Conservation (phyloP, 73 alveolate species). For the Paramecium biaurelia region DNA sequence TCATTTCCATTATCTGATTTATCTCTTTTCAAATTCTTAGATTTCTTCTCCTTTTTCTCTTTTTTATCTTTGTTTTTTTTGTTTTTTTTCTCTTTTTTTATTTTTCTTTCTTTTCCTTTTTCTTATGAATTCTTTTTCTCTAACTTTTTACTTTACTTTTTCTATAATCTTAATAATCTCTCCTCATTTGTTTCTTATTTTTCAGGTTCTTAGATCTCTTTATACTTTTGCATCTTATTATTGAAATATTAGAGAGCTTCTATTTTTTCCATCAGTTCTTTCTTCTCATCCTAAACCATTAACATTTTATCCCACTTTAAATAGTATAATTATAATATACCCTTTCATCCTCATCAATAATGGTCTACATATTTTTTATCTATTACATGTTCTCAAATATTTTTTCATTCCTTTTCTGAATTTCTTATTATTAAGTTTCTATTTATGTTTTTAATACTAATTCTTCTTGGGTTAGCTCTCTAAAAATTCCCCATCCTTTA, state of each 20-base stretch:
- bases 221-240: not conserved
- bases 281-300: slow-evolving; percentile 77
- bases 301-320: slow-evolving; percentile 87
- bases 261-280: slow-evolving; percentile 68
- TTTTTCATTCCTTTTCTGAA: slow-evolving; percentile 62
- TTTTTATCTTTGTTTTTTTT: not conserved
- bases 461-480: slow-evolving; percentile 85
- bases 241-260: not conserved
- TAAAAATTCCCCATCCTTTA: slow-evolving; percentile 98
- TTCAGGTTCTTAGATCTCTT: not conserved
- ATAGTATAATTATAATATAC: not conserved
- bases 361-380: slow-evolving; percentile 7
- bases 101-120: not conserved
- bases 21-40: not conserved
- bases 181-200: not conserved
- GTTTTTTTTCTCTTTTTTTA: not conserved
- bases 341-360: slow-evolving; percentile 65
- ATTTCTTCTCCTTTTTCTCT: not conserved
- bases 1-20: not conserved
- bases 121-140: not conserved
- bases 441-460: slow-evolving; percentile 72
- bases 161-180: not conserved
- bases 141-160: not conserved
- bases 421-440: not conserved
- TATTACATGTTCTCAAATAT: slow-evolving; percentile 44